Base-by-base conservation (phyloP, 768 basidiomycete species). In the Boletellus ananas region DNA sequence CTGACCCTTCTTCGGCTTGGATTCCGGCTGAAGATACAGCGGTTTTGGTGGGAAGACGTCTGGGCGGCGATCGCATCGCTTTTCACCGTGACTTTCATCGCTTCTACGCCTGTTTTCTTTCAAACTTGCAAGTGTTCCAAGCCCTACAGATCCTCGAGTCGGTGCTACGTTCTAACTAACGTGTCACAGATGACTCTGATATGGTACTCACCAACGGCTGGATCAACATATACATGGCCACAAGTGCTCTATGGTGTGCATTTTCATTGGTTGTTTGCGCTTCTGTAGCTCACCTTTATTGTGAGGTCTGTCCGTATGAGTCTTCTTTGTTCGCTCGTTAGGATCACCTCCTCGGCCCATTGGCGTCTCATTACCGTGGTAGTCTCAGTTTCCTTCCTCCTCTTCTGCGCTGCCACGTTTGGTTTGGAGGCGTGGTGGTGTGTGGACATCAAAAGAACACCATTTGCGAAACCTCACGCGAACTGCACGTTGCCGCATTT, bases 31-130 rank as follows among this genome's bases (percentile, higher is more conserved):
- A 50, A 25, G 13, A 52, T 58, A 52, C 56, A 40, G 25, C 35
- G 55, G 16, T 55, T 60, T 38, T 55, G 59, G 59, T 62, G 62
- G 59, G 62, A 64, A 47, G 61, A 61, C 23, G 20, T 36, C 1
- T 64, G 62, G 59, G 56, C 62, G 27, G 52, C 41, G 12, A 33
- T 59, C n/a, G 49, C 49, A 25, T 16, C 34, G 7, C 17, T 54
- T 20, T 58, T 40, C 31, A 29, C 44, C 1, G 8, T 42, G 11
- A 16, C 38, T 16, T 47, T 41, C 7, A 34, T 52, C 27, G 7
- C 43, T 12, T 43, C 36, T 25, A 27, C 38, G 3, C 27, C 51
- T 11, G n/a, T 27, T 17, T 36, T 40, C 4, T 49, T 34, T 0
- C 12, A 2, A 3, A 37, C 37, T 31, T 25, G 58, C 27, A 40